phyloP scores from a whole-genome alignment of 768 basidiomycete species.

The Podaxis sp. region DNA sequence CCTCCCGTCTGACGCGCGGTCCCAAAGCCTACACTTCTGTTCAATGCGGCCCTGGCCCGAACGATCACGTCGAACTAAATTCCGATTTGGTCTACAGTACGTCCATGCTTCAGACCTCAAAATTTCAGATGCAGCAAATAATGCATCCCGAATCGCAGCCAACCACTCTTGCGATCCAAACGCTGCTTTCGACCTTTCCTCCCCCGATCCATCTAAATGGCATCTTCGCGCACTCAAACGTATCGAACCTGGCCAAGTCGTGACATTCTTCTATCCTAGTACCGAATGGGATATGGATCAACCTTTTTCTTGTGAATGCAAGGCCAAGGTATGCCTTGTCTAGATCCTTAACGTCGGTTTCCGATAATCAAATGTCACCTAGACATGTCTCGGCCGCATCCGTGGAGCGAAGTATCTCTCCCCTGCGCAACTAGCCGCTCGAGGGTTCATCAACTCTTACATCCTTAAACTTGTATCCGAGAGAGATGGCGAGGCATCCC shows the following conservation, averaged over 20 bases:
- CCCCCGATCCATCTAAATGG: constrained; percentile 42
- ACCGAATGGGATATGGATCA: constrained; percentile 73
- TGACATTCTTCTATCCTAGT: constrained; percentile 65
- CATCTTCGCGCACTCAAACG: constrained; percentile 41
- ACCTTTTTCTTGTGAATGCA: constrained; percentile 56
- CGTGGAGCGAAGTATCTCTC: constrained; percentile 45
- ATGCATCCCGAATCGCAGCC: constrained; percentile 26
- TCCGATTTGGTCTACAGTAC: constrained; percentile 59
- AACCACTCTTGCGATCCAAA: constrained; percentile 68
- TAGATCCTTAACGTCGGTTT: too few relatives aligned
- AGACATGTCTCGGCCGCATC: constrained; percentile 47
- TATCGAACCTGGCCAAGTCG: constrained; percentile 35
- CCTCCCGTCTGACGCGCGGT: constrained; percentile 22
- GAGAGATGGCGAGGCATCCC: constrained; percentile 20
- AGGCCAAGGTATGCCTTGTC: constrained; percentile 27
- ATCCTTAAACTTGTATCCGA: constrained; percentile 32
- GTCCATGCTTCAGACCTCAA: constrained; percentile 13
- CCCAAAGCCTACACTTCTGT: constrained; percentile 49
- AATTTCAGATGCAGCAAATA: background rate
- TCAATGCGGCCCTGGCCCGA: constrained; percentile 43
- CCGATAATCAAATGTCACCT: background rate
- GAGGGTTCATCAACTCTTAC: constrained; percentile 42
- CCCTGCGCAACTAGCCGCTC: constrained; percentile 30
- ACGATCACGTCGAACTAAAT: constrained; percentile 56
- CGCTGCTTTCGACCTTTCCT: constrained; percentile 50